Base-by-base conservation (phyloP, 2,329 filamentous ascomycete species). In the Passalora sequoiae region DNA sequence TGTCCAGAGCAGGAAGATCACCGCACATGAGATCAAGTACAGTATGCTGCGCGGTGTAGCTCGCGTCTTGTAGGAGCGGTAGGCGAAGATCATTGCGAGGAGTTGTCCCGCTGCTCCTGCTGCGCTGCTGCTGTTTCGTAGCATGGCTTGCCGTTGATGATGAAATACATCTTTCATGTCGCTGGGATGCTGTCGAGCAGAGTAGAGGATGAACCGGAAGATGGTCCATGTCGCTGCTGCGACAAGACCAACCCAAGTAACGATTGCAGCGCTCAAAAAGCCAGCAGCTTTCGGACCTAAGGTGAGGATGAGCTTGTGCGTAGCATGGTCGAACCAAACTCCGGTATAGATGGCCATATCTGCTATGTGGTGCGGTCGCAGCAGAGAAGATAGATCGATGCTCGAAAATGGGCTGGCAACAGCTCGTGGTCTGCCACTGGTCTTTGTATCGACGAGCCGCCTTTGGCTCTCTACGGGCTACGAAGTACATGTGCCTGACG, bases 161-260 rank as follows among this genome's bases (percentile, higher is more conserved):
- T 39, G 25, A 16, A 39, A 39, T 22, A 39, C 37, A 20, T 39
- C 37, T 29, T 16, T 13, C 13, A 25, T 13, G 2, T 22, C 12
- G n/a, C 21, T 10, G 16, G 10, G n/a, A 4, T 20, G 16, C 25
- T 19, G 24, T 5, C 37, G 37, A 4, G 25, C 15, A 25, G 3
- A 29, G 22, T 39, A 39, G 10, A 39, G 37, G 24, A 27, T 39
- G 15, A 16, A 39, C 6, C 37, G 21, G 19, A 22, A 39, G 16
- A 39, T 39, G 12, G 37, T 16, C 37, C 37, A 39, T 28, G 37
- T 39, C 6, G 37, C 37, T 10, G 24, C 37, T 6, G 37, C 37
- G 13, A 28, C 22, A 12, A 39, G n/a, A 16, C 29, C 13, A 16
- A 39, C 37, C 19, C 21, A 39, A 6, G 37, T 39, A 19, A 39